Conservation (phyloP, 2,329 filamentous ascomycete genomes). For the Cadophora sp. region DNA sequence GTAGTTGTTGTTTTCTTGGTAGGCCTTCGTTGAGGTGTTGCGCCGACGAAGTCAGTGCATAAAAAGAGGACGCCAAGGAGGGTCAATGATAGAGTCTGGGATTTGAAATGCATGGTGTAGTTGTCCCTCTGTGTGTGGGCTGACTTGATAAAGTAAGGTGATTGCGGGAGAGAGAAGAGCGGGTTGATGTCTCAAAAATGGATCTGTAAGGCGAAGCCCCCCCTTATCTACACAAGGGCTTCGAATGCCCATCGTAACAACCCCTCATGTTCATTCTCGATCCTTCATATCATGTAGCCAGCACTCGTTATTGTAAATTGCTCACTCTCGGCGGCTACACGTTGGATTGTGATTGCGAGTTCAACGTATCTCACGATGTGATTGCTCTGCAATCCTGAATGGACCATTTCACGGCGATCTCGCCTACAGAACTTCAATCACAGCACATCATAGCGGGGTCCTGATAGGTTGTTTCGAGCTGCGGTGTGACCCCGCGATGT, state of each 20-base stretch:
- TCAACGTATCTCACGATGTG: neutral
- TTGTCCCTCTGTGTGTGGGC: neutral
- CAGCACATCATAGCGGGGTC: slow-evolving; percentile 3
- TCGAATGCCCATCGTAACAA: neutral
- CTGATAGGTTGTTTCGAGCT: slow-evolving; percentile 5
- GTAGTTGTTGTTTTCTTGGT: slow-evolving; percentile 10
- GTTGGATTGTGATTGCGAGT: slow-evolving; percentile 2
- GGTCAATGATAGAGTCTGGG: neutral
- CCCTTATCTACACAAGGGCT: neutral
- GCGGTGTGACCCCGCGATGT: slow-evolving; percentile 12
- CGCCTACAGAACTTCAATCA: neutral
- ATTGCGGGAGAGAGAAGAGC: neutral
- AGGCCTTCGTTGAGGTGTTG: neutral
- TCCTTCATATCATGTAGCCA: neutral
- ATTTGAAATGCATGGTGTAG: neutral
- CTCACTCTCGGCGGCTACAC: slow-evolving; percentile 4
- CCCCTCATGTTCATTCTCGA: neutral
- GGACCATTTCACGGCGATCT: neutral
- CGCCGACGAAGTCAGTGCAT: neutral
- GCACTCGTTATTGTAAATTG: neutral
- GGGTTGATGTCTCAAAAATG: neutral
- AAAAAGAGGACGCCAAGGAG: neutral
- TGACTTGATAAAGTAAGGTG: neutral
- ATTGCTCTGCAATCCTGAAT: neutral
- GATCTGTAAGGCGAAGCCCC: neutral